Evolutionary conservation across 306 rosid species (phyloP), one percentile per base, ranked within the genome.

Genomic region (Amphicarpaea edgeworthii): DNA sequence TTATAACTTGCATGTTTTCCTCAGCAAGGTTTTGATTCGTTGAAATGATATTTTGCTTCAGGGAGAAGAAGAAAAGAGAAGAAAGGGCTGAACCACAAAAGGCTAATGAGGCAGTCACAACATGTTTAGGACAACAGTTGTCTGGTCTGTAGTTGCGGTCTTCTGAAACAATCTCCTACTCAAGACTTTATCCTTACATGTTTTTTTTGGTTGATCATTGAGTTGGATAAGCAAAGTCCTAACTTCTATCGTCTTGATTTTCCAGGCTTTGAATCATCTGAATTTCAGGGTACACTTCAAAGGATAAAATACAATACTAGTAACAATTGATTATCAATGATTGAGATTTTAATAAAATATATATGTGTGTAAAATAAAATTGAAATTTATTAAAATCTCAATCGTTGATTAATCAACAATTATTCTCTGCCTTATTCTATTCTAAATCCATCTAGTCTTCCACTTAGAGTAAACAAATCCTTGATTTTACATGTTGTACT

Each of bases 21-120:
- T 46, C 14, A 15, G 41, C 17, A 77, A 53, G 47, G 3, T 70
- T 65, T 19, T 70, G 55, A 67, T 23, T 61, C 5, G 20, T 34
- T 72, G 73, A 42, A 6, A 19, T 77, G 42, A 73, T 59, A 54
- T 74, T 43, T 83, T 83, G 80, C 58, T 81, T 66, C 91, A 95
- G 99, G 90, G 97, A 95, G 88, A 92, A 95, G 90, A 90, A 92
- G 83, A 92, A 92, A 83, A 82, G 85, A 64, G 92, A 86, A 79
- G 97, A 90, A 85, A 84, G 99, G 83, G 51, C 50, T 7, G 96
- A 79, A 77, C 80, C 91, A 15, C 90, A 82, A 62, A 86, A 83
- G 82, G 93, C 97, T 51, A 90, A 82, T 65, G 97, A 89, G 78
- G 91, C 96, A 9, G n/a, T 95, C 62, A 72, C 86, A 49, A 87